These are phyloP conservation scores for Penicillium cosmopolitanum DNA, from an alignment of 495 filamentous ascomycete species.

Conservation along the genomic window DNA sequence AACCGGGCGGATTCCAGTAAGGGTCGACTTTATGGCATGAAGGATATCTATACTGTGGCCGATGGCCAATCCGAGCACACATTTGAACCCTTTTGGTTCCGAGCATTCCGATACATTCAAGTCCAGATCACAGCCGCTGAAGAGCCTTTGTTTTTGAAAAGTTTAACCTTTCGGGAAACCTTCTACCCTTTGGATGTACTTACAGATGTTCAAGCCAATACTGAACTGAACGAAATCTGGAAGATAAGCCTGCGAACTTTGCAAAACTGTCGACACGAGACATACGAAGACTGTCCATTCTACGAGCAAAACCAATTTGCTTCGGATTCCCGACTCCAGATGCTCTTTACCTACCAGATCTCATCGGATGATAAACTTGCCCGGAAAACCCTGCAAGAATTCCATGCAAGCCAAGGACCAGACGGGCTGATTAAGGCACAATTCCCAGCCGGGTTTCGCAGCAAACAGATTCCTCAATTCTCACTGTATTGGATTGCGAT, in stretches of 20 bases:
- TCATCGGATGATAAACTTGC: constrained; percentile 32
- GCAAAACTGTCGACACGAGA: constrained; percentile 33
- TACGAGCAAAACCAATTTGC: constrained; percentile 39
- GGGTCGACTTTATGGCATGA: constrained; percentile 23
- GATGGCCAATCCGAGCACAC: constrained; percentile 10
- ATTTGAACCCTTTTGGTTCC: constrained; percentile 35
- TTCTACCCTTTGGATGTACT: constrained; percentile 27
- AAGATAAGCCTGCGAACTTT: constrained; percentile 30
- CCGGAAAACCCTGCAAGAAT: constrained; percentile 29
- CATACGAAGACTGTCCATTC: constrained; percentile 37
- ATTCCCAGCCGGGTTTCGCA: constrained; percentile 22
- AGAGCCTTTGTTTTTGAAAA: constrained; percentile 8
- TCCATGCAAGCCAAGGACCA: constrained; percentile 25
- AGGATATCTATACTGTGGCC: constrained; percentile 25
- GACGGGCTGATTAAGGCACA: constrained; percentile 32
- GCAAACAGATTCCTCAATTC: constrained; percentile 31
- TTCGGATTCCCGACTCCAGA: constrained; percentile 28
- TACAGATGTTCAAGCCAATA: constrained; percentile 18
- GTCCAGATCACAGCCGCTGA: constrained; percentile 16
- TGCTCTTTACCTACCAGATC: constrained; percentile 32
- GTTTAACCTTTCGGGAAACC: constrained; percentile 20
- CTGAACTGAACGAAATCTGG: constrained; percentile 25
- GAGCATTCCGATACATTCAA: constrained; percentile 34
- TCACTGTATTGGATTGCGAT: constrained; percentile 31
- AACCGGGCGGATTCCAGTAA: constrained; percentile 17